These are phyloP conservation scores for Pythium periplocum DNA, from an alignment of 352 stramenopile genomes.

Conservation along the genomic window DNA sequence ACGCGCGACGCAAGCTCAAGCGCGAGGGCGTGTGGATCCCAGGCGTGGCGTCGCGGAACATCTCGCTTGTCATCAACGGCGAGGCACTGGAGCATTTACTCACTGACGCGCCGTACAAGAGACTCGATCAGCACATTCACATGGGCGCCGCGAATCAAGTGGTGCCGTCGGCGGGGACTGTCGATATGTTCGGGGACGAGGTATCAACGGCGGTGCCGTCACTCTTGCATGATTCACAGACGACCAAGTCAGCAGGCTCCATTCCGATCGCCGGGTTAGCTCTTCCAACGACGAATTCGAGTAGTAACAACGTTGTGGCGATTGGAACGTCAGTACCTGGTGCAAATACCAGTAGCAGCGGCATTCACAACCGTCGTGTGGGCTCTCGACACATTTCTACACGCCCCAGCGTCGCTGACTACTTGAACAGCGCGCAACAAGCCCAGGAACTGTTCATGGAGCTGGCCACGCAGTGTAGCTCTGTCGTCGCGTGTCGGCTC, in stretches of 20 bases:
- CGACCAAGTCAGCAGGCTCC: constrained; percentile 44
- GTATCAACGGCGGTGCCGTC: constrained; percentile 9
- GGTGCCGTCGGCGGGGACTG: too few relatives aligned
- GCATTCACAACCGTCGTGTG: constrained; percentile 2
- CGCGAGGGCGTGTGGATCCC: constrained; percentile 74
- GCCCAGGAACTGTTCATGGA: constrained; percentile 75
- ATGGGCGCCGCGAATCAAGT: not conserved
- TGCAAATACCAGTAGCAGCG: not conserved
- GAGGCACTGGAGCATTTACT: constrained; percentile 74
- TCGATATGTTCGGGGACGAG: constrained; percentile 26
- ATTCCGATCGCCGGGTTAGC: constrained; percentile 8
- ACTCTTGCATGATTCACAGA: constrained; percentile 20
- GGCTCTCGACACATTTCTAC: constrained; percentile 35
- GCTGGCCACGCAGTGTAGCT: constrained; percentile 78
- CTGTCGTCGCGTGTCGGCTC: constrained; percentile 83
- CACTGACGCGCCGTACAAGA: constrained; percentile 20
- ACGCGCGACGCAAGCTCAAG: constrained; percentile 67
- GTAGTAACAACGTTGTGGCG: not conserved
- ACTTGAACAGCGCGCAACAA: constrained; percentile 18
- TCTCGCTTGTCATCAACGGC: constrained; percentile 81
- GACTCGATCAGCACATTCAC: not conserved
- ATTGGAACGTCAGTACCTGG: not conserved
- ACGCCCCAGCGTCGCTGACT: constrained; percentile 25
- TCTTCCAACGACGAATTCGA: not conserved
- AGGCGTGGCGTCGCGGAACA: constrained; percentile 60